A percentile compares a stretch with the other conserved stretches of the same genome.
These are phyloP conservation scores for Knoxdaviesia capensis DNA, from an alignment of 2,329 filamentous ascomycete species.

Conservation along the genomic window DNA sequence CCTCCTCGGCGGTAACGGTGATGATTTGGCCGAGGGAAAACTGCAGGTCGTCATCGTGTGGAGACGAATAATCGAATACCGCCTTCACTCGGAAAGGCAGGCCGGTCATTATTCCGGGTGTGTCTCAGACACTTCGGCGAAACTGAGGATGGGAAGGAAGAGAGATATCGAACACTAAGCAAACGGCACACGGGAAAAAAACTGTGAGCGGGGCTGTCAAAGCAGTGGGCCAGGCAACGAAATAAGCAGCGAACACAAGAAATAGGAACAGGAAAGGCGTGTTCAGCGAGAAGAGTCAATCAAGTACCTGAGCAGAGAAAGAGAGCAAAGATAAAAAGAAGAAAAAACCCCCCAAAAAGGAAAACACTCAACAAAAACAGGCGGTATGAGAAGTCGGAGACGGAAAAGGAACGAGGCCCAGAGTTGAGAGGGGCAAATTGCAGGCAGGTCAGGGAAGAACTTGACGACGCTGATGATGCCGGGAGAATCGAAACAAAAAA, in stretches of 20 bases:
- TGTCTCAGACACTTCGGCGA: too few species aligned
- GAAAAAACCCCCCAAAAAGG: background rate
- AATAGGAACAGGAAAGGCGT: background rate
- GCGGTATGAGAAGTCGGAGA: too few species aligned
- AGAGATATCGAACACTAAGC: slow-evolving; percentile 2
- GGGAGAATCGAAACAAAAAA: too few species aligned
- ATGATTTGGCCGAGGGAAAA: slow-evolving; percentile 78
- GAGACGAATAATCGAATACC: slow-evolving; percentile 81
- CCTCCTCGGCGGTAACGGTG: slow-evolving; percentile 80
- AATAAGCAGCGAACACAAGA: slow-evolving; percentile 6
- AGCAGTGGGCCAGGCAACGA: background rate
- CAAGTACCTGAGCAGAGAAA: background rate
- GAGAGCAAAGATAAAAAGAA: slow-evolving; percentile 6
- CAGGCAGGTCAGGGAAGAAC: too few species aligned
- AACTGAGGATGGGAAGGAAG: slow-evolving; percentile 1
- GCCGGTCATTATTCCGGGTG: slow-evolving; percentile 4
- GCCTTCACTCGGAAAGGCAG: slow-evolving; percentile 81
- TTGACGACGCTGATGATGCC: too few species aligned
- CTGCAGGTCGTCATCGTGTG: slow-evolving; percentile 84
- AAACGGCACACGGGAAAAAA: background rate
- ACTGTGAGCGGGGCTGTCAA: slow-evolving; percentile 1
- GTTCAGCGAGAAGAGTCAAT: slow-evolving; percentile 6
- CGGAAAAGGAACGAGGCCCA: too few species aligned
- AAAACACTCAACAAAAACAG: too few species aligned
- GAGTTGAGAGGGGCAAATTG: too few species aligned